Base-by-base conservation (phyloP, 345 rosid genomes). In the Acer campestre region DNA sequence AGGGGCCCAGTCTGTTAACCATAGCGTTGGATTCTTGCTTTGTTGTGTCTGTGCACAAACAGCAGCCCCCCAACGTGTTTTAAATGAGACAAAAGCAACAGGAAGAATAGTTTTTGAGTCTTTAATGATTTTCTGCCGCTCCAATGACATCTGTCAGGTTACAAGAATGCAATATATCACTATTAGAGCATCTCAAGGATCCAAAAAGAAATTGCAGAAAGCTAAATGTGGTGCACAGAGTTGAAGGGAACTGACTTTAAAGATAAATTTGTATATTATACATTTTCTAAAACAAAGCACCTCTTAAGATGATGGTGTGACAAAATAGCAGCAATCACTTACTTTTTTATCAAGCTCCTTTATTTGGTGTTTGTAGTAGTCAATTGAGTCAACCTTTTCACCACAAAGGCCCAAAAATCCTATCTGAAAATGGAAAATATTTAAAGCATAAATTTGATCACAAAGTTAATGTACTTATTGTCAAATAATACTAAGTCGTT, bases 1-100 rank as follows among this genome's bases (percentile, higher is more conserved):
- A 29, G 98, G 98, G 29, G 99, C 99, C 86, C 98, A 91, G 77
- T 89, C 84, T 46, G 99, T 96, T 84, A 96, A 83, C 98, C 98
- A 96, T 1, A 87, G 70, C 2, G 97, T 94, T 0, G 99, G 97
- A 75, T 94, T 94, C 90, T 84, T 91, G 93, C 97, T 90, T 79
- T 96, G 99, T 67, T 91, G 95, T 23, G 99, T 96, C 81, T 96
- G 99, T 71, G 99, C 99, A 86, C 99, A 96, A 70, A 96, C 93
- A 75, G 99, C 94, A 65, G 99, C 98, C 0, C 97, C 99, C 98
- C 99, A 94, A 3, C 98, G 90, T 22, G 98, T 94, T 77, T 91
- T 85, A 79, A 96, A 96, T 61, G 99, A 92, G 55, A 94, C 97
- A 82, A 96, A 96, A 61, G 95, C 80, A 74, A 96, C 97, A 13